phyloP scores from a whole-genome alignment of 768 basidiomycete genomes.

The Tremella mesenterica region DNA sequence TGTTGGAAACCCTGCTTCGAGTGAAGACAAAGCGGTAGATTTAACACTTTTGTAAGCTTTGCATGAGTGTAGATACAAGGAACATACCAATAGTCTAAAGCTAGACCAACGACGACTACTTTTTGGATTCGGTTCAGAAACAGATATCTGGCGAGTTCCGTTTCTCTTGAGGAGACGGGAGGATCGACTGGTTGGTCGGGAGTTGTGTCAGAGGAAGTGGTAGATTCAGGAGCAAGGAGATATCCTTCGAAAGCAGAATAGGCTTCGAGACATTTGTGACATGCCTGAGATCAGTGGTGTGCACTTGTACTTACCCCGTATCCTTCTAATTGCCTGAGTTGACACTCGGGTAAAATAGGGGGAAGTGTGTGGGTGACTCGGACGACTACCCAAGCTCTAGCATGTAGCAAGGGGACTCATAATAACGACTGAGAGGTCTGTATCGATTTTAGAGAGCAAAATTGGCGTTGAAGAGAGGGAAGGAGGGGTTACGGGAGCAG shows the following conservation, averaged over 20 bases:
- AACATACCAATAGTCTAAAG: conserved; percentile 63
- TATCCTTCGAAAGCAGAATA: conserved; percentile 64
- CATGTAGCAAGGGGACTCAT: no score
- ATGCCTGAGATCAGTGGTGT: conserved; percentile 26
- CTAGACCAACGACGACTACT: conserved; percentile 57
- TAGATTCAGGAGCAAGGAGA: no score
- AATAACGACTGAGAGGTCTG: neutral
- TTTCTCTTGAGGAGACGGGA: conserved; percentile 46
- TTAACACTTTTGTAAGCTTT: neutral
- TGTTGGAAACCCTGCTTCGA: neutral
- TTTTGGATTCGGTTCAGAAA: conserved; percentile 50
- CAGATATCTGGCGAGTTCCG: conserved; percentile 21
- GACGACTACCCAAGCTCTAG: no score
- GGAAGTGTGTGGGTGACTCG: no score
- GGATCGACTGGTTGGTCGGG: neutral
- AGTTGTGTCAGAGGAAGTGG: conserved; percentile 14
- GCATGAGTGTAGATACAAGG: neutral
- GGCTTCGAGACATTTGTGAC: conserved; percentile 56
- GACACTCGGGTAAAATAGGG: no score
- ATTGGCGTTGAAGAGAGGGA: neutral
- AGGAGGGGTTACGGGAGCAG: neutral
- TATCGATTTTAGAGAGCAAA: neutral
- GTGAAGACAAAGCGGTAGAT: neutral
- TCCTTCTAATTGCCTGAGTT: neutral
- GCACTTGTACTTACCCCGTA: no score